A percentile compares a stretch with the other conserved stretches of the same genome.
phyloP scores from a whole-genome alignment of 2,329 filamentous ascomycete species.

The Ilyonectria sp. region DNA sequence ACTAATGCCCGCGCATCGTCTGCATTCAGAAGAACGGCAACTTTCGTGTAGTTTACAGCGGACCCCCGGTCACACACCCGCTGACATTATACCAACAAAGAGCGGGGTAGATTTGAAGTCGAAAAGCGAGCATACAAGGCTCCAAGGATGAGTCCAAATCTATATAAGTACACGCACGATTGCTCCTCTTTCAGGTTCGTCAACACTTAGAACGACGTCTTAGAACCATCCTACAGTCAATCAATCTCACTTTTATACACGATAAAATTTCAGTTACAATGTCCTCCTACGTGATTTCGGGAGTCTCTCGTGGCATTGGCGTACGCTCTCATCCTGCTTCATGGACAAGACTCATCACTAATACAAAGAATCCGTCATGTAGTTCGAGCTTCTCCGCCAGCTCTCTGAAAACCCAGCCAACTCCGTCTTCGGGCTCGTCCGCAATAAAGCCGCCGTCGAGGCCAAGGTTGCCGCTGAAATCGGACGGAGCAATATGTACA shows the following conservation, averaged over 20 bases:
- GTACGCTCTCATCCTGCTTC: too few relatives aligned
- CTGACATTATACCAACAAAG: conserved; percentile 13
- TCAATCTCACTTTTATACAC: conserved; percentile 11
- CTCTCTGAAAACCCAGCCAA: too few relatives aligned
- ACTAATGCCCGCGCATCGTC: conserved; percentile 12
- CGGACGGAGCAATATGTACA: too few relatives aligned
- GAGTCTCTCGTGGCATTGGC: too few relatives aligned
- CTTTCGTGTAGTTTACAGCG: conserved; percentile 14
- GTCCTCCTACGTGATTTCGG: conserved; percentile 32
- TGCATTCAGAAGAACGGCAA: conserved; percentile 14
- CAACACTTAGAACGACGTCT: conserved; percentile 11
- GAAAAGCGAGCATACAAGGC: conserved; percentile 12
- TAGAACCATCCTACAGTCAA: conserved; percentile 9
- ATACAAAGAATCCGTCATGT: too few relatives aligned
- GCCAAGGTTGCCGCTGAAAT: too few relatives aligned
- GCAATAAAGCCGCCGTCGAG: too few relatives aligned
- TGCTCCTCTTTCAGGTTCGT: conserved; percentile 13
- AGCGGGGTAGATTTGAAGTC: conserved; percentile 10
- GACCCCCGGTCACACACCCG: conserved; percentile 12
- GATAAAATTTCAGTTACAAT: conserved; percentile 20
- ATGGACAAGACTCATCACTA: too few relatives aligned
- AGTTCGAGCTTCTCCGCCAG: too few relatives aligned
- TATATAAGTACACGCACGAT: conserved; percentile 15
- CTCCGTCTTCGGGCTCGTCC: too few relatives aligned
- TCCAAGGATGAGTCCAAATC: conserved; percentile 10